A percentile compares a stretch with the other conserved stretches of the same genome.
Conservation (phyloP, 139 green algal genomes). For the Edaphochlamys debaryana region DNA sequence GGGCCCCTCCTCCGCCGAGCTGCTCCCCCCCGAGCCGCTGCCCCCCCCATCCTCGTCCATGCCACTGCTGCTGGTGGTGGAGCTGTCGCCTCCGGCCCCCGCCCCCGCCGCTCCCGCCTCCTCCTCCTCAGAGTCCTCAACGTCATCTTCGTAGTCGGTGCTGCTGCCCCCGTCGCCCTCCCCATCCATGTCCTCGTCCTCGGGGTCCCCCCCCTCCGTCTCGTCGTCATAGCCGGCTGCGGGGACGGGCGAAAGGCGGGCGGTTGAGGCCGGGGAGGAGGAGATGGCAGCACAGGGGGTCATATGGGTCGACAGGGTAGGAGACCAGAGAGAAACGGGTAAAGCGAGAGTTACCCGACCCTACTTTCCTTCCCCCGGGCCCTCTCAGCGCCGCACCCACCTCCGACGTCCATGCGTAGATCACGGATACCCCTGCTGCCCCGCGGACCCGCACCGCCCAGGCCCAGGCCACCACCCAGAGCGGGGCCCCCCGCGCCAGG, state of each 20-base stretch:
- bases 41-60: not conserved
- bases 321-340: too few species aligned
- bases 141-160: conserved; percentile 10
- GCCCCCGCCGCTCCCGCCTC: not conserved
- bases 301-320: too few species aligned
- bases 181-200: not conserved
- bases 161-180: not conserved
- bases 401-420: conserved; percentile 11
- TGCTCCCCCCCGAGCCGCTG: not conserved
- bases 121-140: conserved; percentile 13
- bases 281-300: too few species aligned
- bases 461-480: not conserved
- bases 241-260: not conserved
- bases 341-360: too few species aligned
- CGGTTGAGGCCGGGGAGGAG: too few species aligned
- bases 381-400: not conserved
- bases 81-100: not conserved
- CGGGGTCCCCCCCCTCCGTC: not conserved
- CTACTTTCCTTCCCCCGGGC: too few species aligned
- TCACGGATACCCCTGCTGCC: not conserved
- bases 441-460: not conserved
- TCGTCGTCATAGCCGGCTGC: conserved; percentile 13
- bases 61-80: too few species aligned
- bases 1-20: too few species aligned
- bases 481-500: not conserved